Evolutionary conservation across 108 stramenopile genomes (phyloP), one percentile per base, ranked within the genome.

Genomic region (Cyclotella distinguenda): DNA sequence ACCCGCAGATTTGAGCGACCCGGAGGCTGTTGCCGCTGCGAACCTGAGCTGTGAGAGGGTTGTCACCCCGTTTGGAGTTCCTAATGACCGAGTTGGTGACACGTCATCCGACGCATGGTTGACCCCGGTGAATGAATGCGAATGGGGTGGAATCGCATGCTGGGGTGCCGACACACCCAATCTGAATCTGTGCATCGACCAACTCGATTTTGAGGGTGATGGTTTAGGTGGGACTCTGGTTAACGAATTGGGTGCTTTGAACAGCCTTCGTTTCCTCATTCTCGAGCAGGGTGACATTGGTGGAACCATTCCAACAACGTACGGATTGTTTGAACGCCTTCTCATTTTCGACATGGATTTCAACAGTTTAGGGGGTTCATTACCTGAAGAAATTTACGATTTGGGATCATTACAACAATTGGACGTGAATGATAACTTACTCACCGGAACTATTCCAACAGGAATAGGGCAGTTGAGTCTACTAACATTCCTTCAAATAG

Each of bases 371-470:
- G 30, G 60, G 11, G 91, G 91, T 3, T 18, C 54, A 2, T 55
- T 93, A 34, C 88, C 91, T 10, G 65, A 68, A 27, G 64, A 69
- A 18, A 12, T 73, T 15, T 89, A 66, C 40, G 25, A 32, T 9
- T 59, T 93, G 35, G 67, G 35, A 35, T 78, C 77, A 57, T 72
- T 93, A 16, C 64, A 60, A 18, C 72, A 87, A 31, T 45, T 93
- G 57, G 91, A 93, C 49, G 55, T 93, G 39, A 84, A 93, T 60
- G 82, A 87, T 65, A 93, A 93, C 43, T 35, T 60, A 23, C 34
- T 93, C 4, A 68, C 70, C 3, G 86, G 87, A 30, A 79, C 72
- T 16, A 77, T 89, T 31, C 71, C 84, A 19, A 49, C 82, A 10
- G 34, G 35, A 13, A 86, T 92, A 56, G 85, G 73, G 1, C 13